Evolutionary conservation across 345 rosid species (phyloP), one percentile per base, ranked within the genome.

Genomic region (Combretum micranthum): DNA sequence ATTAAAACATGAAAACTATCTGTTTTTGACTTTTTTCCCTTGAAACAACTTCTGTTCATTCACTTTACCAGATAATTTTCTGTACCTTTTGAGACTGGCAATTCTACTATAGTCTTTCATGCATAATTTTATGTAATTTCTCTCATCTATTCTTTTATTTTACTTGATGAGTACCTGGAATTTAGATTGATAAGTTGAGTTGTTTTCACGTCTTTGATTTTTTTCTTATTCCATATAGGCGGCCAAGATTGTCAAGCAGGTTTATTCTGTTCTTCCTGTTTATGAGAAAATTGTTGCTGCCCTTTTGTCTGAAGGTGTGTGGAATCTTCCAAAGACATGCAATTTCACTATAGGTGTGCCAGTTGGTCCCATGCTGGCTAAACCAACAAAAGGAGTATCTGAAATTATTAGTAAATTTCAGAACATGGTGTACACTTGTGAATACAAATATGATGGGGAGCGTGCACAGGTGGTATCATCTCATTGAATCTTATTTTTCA

Each of bases 401-500:
- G 97, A 89, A 75, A 89, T 93, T 65, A 62, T 83, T 54, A 70
- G 83, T 59, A 93, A 87, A 75, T 93, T 93, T 72, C 94, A 87
- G 75, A 79, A 83, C 75, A 83, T 56, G 44, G 85, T 78, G 55
- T 93, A 75, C 63, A 72, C 95, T 20, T 89, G 92, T 64, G 97
- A 93, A 60, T 93, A 89, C 79, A 93, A 93, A 63, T 89, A 93
- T 58, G 99, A 93, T 67, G 97, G 99, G 57, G 99, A 87, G 62
- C 90, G 97, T 65, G 99, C 99, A 55, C 99, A 93, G 92, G 99
- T 87, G 70, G 70, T 61, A 3, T 62, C 39, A 32, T 32, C 39
- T 32, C 5, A 32, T 32, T 7, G 9, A 32, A 32, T 4, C 39
- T 32, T n/a, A n/a, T n/a, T n/a, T n/a, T n/a, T n/a, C n/a, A n/a